A percentile compares a stretch with the other conserved stretches of the same genome.
Evolutionary conservation across 108 stramenopile genomes (phyloP).

Genomic region (Cyclotella atomus): DNA sequence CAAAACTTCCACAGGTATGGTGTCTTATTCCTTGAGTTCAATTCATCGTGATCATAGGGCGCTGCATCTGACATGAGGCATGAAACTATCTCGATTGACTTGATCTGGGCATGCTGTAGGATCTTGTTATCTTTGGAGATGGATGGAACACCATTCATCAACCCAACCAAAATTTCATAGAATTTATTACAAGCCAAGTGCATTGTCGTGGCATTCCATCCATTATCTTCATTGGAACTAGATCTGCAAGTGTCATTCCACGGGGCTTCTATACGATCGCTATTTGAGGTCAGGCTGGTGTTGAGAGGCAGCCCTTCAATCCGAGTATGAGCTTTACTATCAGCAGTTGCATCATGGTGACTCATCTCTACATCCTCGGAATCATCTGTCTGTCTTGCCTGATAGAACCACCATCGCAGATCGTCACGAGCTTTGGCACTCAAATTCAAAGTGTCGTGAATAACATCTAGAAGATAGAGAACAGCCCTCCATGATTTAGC

Average conservation of each 20-base stretch:
- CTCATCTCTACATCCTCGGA: background rate
- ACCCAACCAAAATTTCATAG: constrained; percentile 35
- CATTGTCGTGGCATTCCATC: constrained; percentile 45
- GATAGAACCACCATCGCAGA: constrained; percentile 38
- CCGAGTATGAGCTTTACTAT: constrained; percentile 19
- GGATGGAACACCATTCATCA: constrained; percentile 36
- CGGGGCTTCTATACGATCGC: constrained; percentile 14
- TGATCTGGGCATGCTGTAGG: constrained; percentile 16
- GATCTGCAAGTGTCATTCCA: constrained; percentile 8
- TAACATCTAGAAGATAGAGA: constrained; percentile 27
- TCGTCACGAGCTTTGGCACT: constrained; percentile 41
- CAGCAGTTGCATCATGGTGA: background rate
- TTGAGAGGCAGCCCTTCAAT: constrained; percentile 32
- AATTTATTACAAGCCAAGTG: constrained; percentile 19
- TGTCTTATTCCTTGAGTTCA: constrained; percentile 14
- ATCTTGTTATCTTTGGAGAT: constrained; percentile 1
- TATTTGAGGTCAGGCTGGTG: background rate
- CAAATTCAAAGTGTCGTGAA: constrained; percentile 29
- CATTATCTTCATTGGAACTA: background rate
- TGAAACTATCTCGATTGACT: constrained; percentile 38
- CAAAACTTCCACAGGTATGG: constrained; percentile 52
- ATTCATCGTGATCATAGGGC: constrained; percentile 16
- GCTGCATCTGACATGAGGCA: constrained; percentile 48
- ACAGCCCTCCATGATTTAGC: constrained; percentile 26
- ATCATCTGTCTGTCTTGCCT: constrained; percentile 5